Base-by-base conservation (phyloP, 257 asterid genomes). In the Solanum paucissectum region DNA sequence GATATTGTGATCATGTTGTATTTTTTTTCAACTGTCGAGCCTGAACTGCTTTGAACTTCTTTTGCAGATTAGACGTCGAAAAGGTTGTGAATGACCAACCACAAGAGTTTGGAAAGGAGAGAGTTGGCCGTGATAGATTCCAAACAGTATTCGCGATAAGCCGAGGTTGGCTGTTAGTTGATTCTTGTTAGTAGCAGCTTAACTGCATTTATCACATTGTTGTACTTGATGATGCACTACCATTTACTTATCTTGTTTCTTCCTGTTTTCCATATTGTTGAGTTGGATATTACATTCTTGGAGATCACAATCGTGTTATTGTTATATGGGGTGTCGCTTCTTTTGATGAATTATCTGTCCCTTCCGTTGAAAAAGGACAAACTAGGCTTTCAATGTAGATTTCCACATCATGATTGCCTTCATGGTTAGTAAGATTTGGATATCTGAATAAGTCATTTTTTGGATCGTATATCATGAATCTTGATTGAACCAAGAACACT, bases 21-120 rank as follows among this genome's bases (percentile, higher is more conserved):
- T n/a, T n/a, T n/a, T n/a, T n/a, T n/a, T n/a, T n/a, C n/a, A n/a
- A n/a, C n/a, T n/a, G n/a, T n/a, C n/a, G n/a, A n/a, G n/a, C n/a
- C n/a, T n/a, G n/a, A n/a, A n/a, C n/a, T n/a, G n/a, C n/a, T n/a
- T n/a, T n/a, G 25, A 88, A 82, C 69, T 11, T 83, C 32, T 66
- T 89, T 40, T 83, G 87, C 98, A 97, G 99, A 92, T 90, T 90
- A 88, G 96, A 97, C 84, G 88, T 96, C 4, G 93, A 95, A 87
- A 93, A 95, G 89, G 91, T 93, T 23, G 38, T 89, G 23, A 93
- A 88, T 2, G 95, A 95, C 85, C 98, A 95, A 90, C 55, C 55
- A 46, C 55, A 90, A 86, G 40, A 92, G 89, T 69, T 82, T 92
- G 93, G 98, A 92, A 85, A 94, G 87, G 90, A 95, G 92, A 90